Evolutionary conservation across 352 stramenopile species (phyloP).

Genomic region (Phytopythium oedochilum): DNA sequence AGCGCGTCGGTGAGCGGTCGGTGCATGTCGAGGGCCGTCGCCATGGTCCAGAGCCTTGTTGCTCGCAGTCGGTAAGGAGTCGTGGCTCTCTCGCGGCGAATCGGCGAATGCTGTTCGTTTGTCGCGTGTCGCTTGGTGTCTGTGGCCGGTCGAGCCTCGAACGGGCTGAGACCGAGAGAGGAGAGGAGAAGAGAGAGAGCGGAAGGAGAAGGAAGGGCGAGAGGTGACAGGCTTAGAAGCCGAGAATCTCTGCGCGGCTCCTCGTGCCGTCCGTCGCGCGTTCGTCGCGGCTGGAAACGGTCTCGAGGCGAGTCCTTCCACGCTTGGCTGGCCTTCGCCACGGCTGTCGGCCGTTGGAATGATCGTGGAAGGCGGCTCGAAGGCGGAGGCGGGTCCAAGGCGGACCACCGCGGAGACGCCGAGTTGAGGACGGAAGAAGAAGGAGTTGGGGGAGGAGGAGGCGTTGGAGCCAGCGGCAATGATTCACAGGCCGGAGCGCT

Average conservation of each 20-base stretch:
- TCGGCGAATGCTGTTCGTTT: neutral
- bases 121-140: neutral
- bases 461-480: neutral
- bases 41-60: neutral
- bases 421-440: constrained; percentile 1
- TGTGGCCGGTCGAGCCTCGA: neutral
- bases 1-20: neutral
- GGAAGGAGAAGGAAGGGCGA: neutral
- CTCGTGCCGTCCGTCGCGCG: neutral
- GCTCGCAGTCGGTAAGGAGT: too few relatives aligned
- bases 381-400: too few relatives aligned
- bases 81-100: neutral
- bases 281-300: neutral
- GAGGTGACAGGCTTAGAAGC: neutral
- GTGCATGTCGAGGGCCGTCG: too few relatives aligned
- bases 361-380: neutral
- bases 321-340: neutral
- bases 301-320: neutral
- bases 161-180: neutral
- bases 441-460: neutral
- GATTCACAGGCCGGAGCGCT: neutral
- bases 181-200: neutral
- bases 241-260: too few relatives aligned
- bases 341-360: neutral
- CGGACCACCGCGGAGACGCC: neutral